Evolutionary conservation across 2,329 filamentous ascomycete species (phyloP).

Genomic region (Pseudocercospora crystallina): DNA sequence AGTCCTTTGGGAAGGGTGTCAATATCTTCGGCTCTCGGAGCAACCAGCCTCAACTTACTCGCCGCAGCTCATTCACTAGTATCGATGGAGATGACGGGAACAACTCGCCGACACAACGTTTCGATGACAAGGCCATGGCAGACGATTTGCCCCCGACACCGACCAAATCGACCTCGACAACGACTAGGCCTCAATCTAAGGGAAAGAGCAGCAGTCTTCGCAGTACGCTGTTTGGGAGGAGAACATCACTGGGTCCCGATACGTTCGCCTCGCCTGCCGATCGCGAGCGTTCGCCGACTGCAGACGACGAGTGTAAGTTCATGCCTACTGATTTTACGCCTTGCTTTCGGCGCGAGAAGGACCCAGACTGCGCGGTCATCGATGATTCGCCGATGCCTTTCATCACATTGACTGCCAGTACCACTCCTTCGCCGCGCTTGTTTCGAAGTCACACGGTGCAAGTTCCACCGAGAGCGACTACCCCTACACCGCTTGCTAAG

Average conservation of each 20-base stretch:
- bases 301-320: constrained; percentile 41
- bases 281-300: constrained; percentile 30
- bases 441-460: constrained; percentile 41
- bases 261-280: constrained; percentile 45
- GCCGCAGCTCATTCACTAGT: constrained; percentile 73
- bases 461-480: constrained; percentile 36
- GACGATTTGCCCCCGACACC: constrained; percentile 92
- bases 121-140: constrained; percentile 57
- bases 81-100: constrained; percentile 68
- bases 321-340: constrained; percentile 27
- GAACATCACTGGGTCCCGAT: constrained; percentile 47
- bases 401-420: constrained; percentile 36
- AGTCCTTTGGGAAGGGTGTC: constrained; percentile 65
- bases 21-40: constrained; percentile 62
- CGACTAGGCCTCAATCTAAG: constrained; percentile 44
- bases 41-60: constrained; percentile 49
- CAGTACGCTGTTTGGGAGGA: constrained; percentile 50
- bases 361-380: constrained; percentile 16
- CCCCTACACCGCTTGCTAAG: constrained; percentile 43
- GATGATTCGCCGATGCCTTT: constrained; percentile 33
- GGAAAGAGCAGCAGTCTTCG: constrained; percentile 53
- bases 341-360: constrained; percentile 27
- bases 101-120: constrained; percentile 55
- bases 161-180: constrained; percentile 68
- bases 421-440: constrained; percentile 37